Evolutionary conservation across 495 filamentous ascomycete genomes (phyloP), one percentile per base, ranked within the genome.

Genomic region (Tuber magnatum): DNA sequence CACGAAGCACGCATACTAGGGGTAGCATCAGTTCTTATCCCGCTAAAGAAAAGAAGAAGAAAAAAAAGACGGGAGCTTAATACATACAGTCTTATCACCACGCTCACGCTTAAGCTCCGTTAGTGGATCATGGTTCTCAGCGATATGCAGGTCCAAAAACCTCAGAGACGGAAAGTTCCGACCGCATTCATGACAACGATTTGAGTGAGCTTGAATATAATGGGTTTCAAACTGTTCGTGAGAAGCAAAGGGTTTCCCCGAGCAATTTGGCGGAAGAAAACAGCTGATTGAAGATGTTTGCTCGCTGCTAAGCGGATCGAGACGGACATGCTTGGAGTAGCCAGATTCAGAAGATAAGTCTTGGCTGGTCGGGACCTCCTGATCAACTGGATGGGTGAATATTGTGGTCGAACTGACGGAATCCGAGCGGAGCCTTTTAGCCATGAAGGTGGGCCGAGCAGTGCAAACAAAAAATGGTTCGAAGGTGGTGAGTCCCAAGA

Each of bases 61-160:
- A 40, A 69, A 38, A 24, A 41, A 70, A 51, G 2, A 71, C n/a
- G 39, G 35, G 71, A 65, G 39, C 44, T 9, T 32, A 14, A 39
- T n/a, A 85, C 90, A 82, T 86, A 96, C 93, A 3, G 91, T 97
- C 77, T 93, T 94, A 82, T 97, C 94, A 41, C 93, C 94, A 68
- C 88, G 87, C 69, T 92, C 93, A 77, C 88, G 87, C 75, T 85
- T 88, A n/a, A 91, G 88, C 48, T 88, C 89, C 51, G 85, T 86
- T 69, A 98, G 86, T 2, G 92, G 86, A 85, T 99, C 94, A 85
- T 99, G 95, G 75, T 92, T 93, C 83, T 99, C 95, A 77, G 92
- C 89, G 76, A 97, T 97, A 83, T 99, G 95, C 3, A 99, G 81
- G 77, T 87, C 86, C 74, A 99, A 85, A 71, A 95, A 91, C 74